phyloP scores from a whole-genome alignment of 1,284 basidiomycete species.

The Ustilago lituana region DNA sequence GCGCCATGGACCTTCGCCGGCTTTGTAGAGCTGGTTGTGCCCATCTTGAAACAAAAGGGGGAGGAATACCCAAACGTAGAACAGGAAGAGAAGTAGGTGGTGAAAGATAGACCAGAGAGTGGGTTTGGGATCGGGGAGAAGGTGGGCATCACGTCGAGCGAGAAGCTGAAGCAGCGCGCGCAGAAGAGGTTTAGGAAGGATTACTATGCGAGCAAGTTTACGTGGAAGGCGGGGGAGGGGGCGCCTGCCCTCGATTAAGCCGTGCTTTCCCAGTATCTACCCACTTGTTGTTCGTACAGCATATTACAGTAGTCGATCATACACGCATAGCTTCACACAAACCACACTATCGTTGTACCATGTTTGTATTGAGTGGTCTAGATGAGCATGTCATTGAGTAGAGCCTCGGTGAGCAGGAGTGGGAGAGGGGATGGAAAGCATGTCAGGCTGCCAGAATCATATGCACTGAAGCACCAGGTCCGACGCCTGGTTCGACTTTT shows the following conservation, averaged over 20 bases:
- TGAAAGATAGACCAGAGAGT: slow-evolving; percentile 13
- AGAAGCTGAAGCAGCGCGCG: slow-evolving; percentile 61
- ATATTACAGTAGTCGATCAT: too few species aligned
- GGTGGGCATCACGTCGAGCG: slow-evolving; percentile 54
- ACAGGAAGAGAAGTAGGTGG: slow-evolving; percentile 5
- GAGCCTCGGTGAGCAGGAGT: too few species aligned
- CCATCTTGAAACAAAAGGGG: slow-evolving; percentile 57
- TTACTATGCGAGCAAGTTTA: slow-evolving; percentile 58
- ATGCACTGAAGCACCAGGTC: slow-evolving; percentile 32
- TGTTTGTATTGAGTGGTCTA: too few species aligned
- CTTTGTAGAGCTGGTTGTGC: slow-evolving; percentile 54
- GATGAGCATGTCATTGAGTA: neutral
- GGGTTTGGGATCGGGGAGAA: slow-evolving; percentile 51
- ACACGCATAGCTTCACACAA: too few species aligned
- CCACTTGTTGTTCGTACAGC: too few species aligned
- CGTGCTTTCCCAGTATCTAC: too few species aligned
- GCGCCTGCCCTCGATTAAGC: slow-evolving; percentile 41
- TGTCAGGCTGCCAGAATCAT: slow-evolving; percentile 34
- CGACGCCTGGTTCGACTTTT: slow-evolving; percentile 12
- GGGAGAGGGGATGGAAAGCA: slow-evolving; percentile 2
- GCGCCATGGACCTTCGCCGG: slow-evolving; percentile 60
- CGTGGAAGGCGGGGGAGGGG: slow-evolving; percentile 59
- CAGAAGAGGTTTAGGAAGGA: slow-evolving; percentile 54
- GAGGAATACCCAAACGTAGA: slow-evolving; percentile 49
- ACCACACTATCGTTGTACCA: too few species aligned